Conservation (phyloP, 31 red algal genomes). For the Bonnemaisonia californica region DNA sequence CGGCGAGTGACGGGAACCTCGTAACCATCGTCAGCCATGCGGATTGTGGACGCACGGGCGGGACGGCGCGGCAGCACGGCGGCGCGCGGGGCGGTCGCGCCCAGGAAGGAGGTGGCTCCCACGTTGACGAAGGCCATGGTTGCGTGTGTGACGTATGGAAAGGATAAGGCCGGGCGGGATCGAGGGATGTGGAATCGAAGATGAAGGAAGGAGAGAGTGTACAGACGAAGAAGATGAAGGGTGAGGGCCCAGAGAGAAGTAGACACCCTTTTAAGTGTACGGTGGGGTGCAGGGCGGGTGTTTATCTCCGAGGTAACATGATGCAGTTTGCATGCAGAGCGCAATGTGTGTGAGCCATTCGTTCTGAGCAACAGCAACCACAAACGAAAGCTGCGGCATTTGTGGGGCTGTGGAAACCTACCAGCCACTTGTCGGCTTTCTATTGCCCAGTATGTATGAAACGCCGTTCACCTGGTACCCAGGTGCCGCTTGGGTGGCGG, state of each 20-base stretch:
- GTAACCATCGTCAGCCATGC: constrained; percentile 66
- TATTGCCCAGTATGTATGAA: too few species aligned
- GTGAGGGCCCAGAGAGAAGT: too few species aligned
- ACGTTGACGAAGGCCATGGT: constrained; percentile 66
- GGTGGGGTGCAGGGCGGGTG: too few species aligned
- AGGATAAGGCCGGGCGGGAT: background rate
- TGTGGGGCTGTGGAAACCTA: constrained; percentile 19
- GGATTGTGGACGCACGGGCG: constrained; percentile 7
- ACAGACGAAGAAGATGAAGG: too few species aligned
- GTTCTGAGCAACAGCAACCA: too few species aligned
- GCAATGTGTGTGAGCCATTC: too few species aligned
- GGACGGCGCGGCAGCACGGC: constrained; percentile 27
- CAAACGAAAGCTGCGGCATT: too few species aligned
- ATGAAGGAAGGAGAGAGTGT: background rate
- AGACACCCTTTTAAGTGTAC: too few species aligned
- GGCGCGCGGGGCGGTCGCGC: constrained; percentile 34
- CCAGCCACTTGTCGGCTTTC: constrained; percentile 17
- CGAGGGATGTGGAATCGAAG: background rate
- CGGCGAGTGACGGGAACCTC: constrained; percentile 85
- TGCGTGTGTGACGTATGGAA: background rate
- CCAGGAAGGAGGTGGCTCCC: constrained; percentile 50
- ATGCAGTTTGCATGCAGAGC: too few species aligned
- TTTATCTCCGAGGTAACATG: too few species aligned
- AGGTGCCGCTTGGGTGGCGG: too few species aligned
- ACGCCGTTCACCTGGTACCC: too few species aligned